A percentile compares a stretch with the other conserved stretches of the same genome.
Evolutionary conservation across 257 asterid species (phyloP).

Genomic region (Fraxinus americana): DNA sequence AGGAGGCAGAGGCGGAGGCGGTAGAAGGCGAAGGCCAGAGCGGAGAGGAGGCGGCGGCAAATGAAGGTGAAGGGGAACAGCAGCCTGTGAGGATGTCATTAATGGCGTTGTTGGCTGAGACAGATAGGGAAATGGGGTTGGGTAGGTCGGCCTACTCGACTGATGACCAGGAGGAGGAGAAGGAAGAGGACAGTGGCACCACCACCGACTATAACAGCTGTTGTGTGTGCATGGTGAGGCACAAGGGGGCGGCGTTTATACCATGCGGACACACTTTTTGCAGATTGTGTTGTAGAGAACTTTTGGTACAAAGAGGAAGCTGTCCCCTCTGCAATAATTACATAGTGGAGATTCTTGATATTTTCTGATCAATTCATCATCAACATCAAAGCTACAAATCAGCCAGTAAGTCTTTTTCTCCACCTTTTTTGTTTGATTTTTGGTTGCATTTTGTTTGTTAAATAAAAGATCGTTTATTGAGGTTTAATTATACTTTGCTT

Average conservation of each 20-base stretch:
- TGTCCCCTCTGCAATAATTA: slow-evolving; percentile 93
- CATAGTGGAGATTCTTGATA: slow-evolving; percentile 84
- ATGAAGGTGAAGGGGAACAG: slow-evolving; percentile 22
- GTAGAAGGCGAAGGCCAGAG: slow-evolving; percentile 17
- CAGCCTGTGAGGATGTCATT: slow-evolving; percentile 61
- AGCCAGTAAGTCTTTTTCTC: background rate
- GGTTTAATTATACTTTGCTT: background rate
- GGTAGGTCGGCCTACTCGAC: slow-evolving; percentile 40
- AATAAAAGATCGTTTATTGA: slow-evolving; percentile 7
- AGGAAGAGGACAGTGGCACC: slow-evolving; percentile 21
- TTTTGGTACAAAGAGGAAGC: slow-evolving; percentile 75
- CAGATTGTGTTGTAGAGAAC: slow-evolving; percentile 77
- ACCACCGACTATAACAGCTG: slow-evolving; percentile 40
- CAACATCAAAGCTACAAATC: background rate
- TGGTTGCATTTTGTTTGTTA: slow-evolving; percentile 10
- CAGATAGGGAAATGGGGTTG: slow-evolving; percentile 30
- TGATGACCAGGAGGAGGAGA: slow-evolving; percentile 54
- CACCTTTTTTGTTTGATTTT: background rate
- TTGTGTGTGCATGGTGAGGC: slow-evolving; percentile 88
- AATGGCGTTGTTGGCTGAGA: slow-evolving; percentile 75
- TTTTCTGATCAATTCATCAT: slow-evolving; percentile 45
- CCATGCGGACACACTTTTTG: slow-evolving; percentile 95
- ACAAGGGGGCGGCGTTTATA: slow-evolving; percentile 70
- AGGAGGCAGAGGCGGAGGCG: background rate
- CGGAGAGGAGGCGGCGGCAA: slow-evolving; percentile 21